Conservation (phyloP, 2,329 filamentous ascomycete species). For the Mariannaea elegans region DNA sequence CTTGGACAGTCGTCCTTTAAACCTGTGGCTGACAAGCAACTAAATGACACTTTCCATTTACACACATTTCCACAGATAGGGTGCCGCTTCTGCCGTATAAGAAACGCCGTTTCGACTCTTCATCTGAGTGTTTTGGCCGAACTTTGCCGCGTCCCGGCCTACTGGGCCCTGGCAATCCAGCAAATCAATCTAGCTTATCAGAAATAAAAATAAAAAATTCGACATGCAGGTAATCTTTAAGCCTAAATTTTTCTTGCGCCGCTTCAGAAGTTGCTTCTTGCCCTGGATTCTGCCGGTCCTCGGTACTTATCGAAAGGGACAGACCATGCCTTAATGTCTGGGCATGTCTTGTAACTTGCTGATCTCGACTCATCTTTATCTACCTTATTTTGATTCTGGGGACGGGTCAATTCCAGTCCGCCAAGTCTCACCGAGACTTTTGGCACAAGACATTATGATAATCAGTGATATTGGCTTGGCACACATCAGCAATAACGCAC, state of each 20-base stretch:
- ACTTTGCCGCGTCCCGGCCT: slow-evolving; percentile 12
- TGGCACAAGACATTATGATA: slow-evolving; percentile 1
- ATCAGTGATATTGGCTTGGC: not conserved
- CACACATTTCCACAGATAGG: not conserved
- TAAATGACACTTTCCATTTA: slow-evolving; percentile 9
- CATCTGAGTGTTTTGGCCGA: slow-evolving; percentile 8
- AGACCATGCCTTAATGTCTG: not conserved
- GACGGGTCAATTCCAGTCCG: slow-evolving; percentile 9
- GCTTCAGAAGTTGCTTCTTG: too few relatives aligned
- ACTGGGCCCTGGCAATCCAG: not conserved
- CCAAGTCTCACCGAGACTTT: slow-evolving; percentile 14
- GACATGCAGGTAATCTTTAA: too few relatives aligned
- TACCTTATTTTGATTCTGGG: slow-evolving; percentile 3
- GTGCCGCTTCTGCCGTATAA: slow-evolving; percentile 20
- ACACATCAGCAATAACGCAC: not conserved
- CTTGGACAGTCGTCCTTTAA: slow-evolving; percentile 10
- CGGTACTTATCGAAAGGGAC: too few relatives aligned
- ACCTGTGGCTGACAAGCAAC: slow-evolving; percentile 21
- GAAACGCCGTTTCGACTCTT: slow-evolving; percentile 1
- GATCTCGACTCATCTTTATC: not conserved
- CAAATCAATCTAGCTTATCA: not conserved
- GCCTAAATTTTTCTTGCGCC: too few relatives aligned
- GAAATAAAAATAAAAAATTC: not conserved
- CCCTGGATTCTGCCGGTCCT: too few relatives aligned
- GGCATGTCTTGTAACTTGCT: slow-evolving; percentile 4